Evolutionary conservation across 371 early-diverging fungal species (phyloP), one percentile per base, ranked within the genome.

Genomic region (Rhizomucor miehei): DNA sequence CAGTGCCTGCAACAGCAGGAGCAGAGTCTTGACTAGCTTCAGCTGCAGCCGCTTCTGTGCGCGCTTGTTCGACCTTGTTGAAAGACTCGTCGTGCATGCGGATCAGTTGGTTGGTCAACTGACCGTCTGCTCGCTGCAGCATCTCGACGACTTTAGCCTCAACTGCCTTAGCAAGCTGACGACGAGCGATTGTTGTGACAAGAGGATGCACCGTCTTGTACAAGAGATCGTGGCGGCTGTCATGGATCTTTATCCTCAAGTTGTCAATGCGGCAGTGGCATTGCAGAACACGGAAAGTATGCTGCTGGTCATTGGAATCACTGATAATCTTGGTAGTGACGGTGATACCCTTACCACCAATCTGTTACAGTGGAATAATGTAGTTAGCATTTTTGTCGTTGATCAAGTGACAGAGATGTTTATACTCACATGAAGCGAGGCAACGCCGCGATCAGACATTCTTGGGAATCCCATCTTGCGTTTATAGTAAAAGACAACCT

Each of bases 401-500:
- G 16, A 17, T 12, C 2, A 51, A 23, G 4, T 3, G 21, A 11
- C 38, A 20, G 12, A 20, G 2, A 24, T 19, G 29, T 4, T 23
- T 16, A 12, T 21, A 56, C 70, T 60, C 64, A 71, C 62, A 2
- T 25, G 17, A 13, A 73, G 21, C 17, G 66, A 73, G 1, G 80
- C 81, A 46, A 82, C 72, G 39, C 87, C 87, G 10, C 65, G 76
- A 56, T 87, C 87, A 43, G 68, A 65, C 14, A 85, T 43, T 20
- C 62, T 60, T 13, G 69, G 66, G 61, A 87, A 84, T 0, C 85
- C 84, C 0, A 63, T 65, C 52, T 83, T 83, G n/a, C 74, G 75
- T 49, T 71, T 73, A 59, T 75, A 75, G 17, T 77, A 82, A 52
- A 83, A 87, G 8, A 81, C 76, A 16, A 84, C 80, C 48, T 80